Base-by-base conservation (phyloP, 257 asterid species). In the Fraxinus anomala region DNA sequence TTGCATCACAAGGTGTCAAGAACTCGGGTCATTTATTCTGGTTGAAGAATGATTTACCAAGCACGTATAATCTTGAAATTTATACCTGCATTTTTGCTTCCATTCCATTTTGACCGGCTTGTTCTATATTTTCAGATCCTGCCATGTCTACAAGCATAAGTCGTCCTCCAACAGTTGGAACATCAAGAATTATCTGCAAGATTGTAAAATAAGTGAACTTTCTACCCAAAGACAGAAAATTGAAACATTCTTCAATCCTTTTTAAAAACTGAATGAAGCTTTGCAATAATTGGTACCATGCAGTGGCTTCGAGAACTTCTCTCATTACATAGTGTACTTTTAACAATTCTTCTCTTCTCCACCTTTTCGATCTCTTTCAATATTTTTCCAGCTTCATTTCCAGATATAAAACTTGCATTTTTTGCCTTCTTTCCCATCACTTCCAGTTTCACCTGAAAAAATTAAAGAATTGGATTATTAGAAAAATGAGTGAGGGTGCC, bases 71-170 rank as follows among this genome's bases (percentile, higher is more conserved):
- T 47, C 56, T 61, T 75, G 14, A 49, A 33, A 74, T 61, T 54
- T 6, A 16, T 74, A 88, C 99, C 98, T 94, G 99, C 96, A 96
- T 83, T 73, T 96, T 96, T 21, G 99, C 99, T 85, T 96, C 99
- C 8, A 91, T 71, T 11, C 99, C 98, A 44, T 0, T 89, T 82
- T 92, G 98, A 49, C 99, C 99, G 47, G 99, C 99, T 80, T 96
- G 98, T 75, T 96, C 99, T 34, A 93, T 96, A 56, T 96, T 96
- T 81, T 96, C 99, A 3, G 99, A 96, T 77, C 99, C 99, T 3
- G 98, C 99, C 99, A 96, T 96, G 85, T 96, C 99, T 17, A 96
- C 99, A 0, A 96, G 98, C 95, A 96, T 94, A 66, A 96, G 89
- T 68, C 93, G 86, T 10, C 99, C 99, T 79, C 99, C 99, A 54